Evolutionary conservation across 2,329 filamentous ascomycete species (phyloP), one percentile per base, ranked within the genome.

Genomic region (Trichoderma pleuroti): DNA sequence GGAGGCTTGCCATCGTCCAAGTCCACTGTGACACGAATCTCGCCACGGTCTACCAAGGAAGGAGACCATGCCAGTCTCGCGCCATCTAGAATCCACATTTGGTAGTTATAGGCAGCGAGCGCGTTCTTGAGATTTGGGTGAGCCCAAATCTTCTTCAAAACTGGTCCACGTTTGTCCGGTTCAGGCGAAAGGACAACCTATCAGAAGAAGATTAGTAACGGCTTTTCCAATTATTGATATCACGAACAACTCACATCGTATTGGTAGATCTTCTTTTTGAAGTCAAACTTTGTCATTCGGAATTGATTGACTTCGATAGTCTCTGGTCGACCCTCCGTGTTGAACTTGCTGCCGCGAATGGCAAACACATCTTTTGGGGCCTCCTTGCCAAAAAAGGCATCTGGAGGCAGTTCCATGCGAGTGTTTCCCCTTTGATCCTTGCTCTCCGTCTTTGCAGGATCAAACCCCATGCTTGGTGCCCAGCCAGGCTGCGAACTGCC

Each of bases 1-100:
- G 83, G 79, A 26, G 84, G 84, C 59, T 86, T 80, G 73, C 92
- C 92, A 1, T 82, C 84, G 75, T 97, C 93, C 1, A 98, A 86
- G 74, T 98, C 90, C 54, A 98, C 86, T 0, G 78, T 79, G 62
- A 93, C 78, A 0, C 86, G 85, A 5, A 88, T 73, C 68, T 89
- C 87, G 1, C 83, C 81, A 4, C 84, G 80, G 0, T 82, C 77
- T 11, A 86, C 73, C 24, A 81, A 76, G 60, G 78, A 78, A 4
- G 81, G 81, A 12, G 82, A 84, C 95, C 96, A 99, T 18, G 93
- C 94, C 60, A 99, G 86, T 79, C 91, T 93, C 76, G 91, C 90
- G 32, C 93, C 93, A 81, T 98, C 94, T 75, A 89, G 94, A 70
- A 98, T 87, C 87, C 91, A 93, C 54, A 75, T 76, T 5, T 76